Percentiles rank a stretch among this genome's conserved stretches.
phyloP scores from a whole-genome alignment of 1,139 yeast species.

The Saccharomyces uvarum region DNA sequence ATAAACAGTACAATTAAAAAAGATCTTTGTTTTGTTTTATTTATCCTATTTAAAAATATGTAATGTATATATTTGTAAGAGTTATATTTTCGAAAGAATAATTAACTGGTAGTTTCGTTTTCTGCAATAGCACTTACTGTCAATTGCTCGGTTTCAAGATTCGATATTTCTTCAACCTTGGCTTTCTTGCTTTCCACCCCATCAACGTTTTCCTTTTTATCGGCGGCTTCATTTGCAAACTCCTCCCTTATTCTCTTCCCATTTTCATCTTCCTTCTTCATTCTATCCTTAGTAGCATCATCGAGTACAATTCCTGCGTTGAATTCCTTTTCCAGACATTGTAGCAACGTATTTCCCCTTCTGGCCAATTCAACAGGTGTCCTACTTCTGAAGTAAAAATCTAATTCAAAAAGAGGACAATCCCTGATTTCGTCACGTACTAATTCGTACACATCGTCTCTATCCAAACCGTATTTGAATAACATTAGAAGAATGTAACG shows the following conservation, averaged over 20 bases:
- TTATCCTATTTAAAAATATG: background rate
- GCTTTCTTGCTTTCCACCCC: background rate
- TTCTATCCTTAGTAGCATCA: slow-evolving; percentile 23
- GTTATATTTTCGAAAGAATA: background rate
- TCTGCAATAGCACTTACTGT: background rate
- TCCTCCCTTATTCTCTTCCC: slow-evolving; percentile 24
- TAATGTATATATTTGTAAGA: background rate
- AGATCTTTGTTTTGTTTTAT: background rate
- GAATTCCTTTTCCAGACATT: slow-evolving; percentile 58
- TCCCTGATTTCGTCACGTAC: slow-evolving; percentile 55
- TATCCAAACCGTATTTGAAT: slow-evolving; percentile 58
- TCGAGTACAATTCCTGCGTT: slow-evolving; percentile 20
- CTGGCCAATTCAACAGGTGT: slow-evolving; percentile 57
- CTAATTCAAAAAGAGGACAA: slow-evolving; percentile 58
- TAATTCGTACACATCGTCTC: slow-evolving; percentile 55
- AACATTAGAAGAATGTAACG: slow-evolving; percentile 58
- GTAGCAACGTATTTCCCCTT: slow-evolving; percentile 58
- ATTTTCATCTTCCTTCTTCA: slow-evolving; percentile 24
- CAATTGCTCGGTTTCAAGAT: background rate
- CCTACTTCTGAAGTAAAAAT: slow-evolving; percentile 65
- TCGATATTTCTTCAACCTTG: slow-evolving; percentile 2
- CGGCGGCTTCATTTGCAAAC: slow-evolving; percentile 13
- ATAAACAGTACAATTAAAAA: background rate
- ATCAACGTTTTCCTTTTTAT: slow-evolving; percentile 3
- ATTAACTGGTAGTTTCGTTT: background rate